A percentile compares a stretch with the other conserved stretches of the same genome.
Evolutionary conservation across 371 early-diverging fungal species (phyloP).

Genomic region (Mortierella sp.): DNA sequence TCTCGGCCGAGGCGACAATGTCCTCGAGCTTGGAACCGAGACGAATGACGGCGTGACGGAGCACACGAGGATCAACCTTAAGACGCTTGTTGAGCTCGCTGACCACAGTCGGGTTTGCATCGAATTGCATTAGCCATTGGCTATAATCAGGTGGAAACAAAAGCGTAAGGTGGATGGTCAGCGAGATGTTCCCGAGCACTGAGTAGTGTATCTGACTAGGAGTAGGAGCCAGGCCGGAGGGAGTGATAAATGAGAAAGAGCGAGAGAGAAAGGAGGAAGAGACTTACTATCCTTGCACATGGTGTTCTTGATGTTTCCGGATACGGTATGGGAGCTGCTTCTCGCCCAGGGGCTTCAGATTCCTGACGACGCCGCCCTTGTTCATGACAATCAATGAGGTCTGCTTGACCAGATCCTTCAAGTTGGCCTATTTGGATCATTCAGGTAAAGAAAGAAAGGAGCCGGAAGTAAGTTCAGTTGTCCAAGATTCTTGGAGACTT

Average conservation of each 20-base stretch:
- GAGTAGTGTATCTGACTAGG: neutral
- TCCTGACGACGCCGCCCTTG: constrained; percentile 84
- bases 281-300: constrained; percentile 74
- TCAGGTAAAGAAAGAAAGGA: neutral
- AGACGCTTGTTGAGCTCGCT: constrained; percentile 74
- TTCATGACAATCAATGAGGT: constrained; percentile 80
- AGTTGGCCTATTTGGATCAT: constrained; percentile 61
- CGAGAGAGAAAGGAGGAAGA: neutral
- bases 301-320: constrained; percentile 77
- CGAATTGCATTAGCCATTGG: constrained; percentile 87
- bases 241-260: neutral
- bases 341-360: constrained; percentile 78
- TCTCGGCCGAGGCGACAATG: constrained; percentile 71
- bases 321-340: constrained; percentile 74
- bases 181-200: neutral
- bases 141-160: constrained; percentile 43
- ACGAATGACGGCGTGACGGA: constrained; percentile 83
- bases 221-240: neutral
- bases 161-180: neutral
- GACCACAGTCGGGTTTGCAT: constrained; percentile 76
- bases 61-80: constrained; percentile 79
- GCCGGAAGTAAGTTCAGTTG: neutral
- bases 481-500: neutral
- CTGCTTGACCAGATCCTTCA: constrained; percentile 76
- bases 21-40: constrained; percentile 77